A percentile compares a stretch with the other conserved stretches of the same genome.
Conservation (phyloP, 768 basidiomycete species). For the Trametes sanguinea region DNA sequence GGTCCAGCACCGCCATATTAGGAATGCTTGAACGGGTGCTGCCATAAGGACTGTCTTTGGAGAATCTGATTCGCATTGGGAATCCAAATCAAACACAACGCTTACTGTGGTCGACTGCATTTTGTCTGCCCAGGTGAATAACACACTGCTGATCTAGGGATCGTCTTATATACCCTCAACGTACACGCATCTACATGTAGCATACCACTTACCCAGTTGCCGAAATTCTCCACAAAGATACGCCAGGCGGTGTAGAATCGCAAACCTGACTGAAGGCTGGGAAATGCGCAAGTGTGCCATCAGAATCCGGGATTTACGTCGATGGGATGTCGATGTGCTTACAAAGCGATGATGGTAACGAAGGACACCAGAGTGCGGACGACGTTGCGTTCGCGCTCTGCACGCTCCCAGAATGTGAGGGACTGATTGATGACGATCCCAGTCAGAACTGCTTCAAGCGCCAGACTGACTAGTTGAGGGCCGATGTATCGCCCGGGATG, state of each 20-base stretch:
- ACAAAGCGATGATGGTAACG: slow-evolving; percentile 28
- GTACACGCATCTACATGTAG: neutral
- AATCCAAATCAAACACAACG: neutral
- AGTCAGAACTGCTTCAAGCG: slow-evolving; percentile 29
- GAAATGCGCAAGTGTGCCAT: neutral
- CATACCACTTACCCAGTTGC: slow-evolving; percentile 29
- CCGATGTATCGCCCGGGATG: slow-evolving; percentile 30
- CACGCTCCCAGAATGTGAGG: slow-evolving; percentile 27
- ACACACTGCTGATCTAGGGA: slow-evolving; percentile 14
- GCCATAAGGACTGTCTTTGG: slow-evolving; percentile 28
- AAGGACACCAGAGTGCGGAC: slow-evolving; percentile 28
- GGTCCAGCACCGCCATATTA: slow-evolving; percentile 33
- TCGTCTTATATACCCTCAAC: neutral
- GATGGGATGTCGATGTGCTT: neutral
- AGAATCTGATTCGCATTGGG: too few relatives aligned
- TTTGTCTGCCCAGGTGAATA: slow-evolving; percentile 25
- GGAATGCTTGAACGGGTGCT: slow-evolving; percentile 31
- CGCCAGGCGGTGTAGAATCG: slow-evolving; percentile 27
- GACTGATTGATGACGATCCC: slow-evolving; percentile 30
- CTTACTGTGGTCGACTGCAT: slow-evolving; percentile 23
- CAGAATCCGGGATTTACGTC: too few relatives aligned
- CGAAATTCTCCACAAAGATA: slow-evolving; percentile 27
- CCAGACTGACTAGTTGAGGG: slow-evolving; percentile 21
- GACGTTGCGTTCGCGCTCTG: slow-evolving; percentile 17
- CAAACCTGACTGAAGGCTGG: slow-evolving; percentile 27